phyloP scores from a whole-genome alignment of 208 protist genomes.

The Tritrichomonas foetus region DNA sequence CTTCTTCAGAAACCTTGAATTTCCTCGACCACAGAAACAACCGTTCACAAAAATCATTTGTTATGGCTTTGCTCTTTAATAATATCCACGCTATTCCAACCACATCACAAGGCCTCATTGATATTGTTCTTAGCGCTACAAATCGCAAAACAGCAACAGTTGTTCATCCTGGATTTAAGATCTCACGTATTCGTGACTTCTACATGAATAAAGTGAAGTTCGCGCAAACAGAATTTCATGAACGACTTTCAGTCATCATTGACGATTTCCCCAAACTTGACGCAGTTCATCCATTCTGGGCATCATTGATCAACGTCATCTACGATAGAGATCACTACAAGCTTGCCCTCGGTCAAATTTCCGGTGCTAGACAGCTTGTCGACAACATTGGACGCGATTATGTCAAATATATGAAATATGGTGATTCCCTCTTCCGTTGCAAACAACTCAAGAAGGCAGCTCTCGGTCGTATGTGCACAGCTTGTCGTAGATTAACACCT shows the following conservation, averaged over 20 bases:
- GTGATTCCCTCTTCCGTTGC: constrained; percentile 98
- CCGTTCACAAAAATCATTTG: no score
- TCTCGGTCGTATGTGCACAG: constrained; percentile 75
- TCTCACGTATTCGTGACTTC: constrained; percentile 95
- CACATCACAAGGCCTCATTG: constrained; percentile 93
- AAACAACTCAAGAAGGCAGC: constrained; percentile 99
- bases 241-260: constrained; percentile 90
- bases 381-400: constrained; percentile 61
- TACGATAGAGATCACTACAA: constrained; percentile 99
- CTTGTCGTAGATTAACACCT: not conserved
- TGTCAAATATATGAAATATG: constrained; percentile 89
- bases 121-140: constrained; percentile 97
- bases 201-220: constrained; percentile 97
- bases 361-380: not conserved
- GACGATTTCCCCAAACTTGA: constrained; percentile 72
- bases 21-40: no score
- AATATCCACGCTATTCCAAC: not conserved
- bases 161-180: constrained; percentile 96
- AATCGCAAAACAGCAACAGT: constrained; percentile 99
- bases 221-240: constrained; percentile 91
- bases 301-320: constrained; percentile 98
- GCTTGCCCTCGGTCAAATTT: constrained; percentile 77
- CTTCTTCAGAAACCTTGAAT: no score
- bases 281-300: constrained; percentile 99
- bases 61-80: not conserved